Conservation (phyloP, 345 rosid species). For the Aethionema arabicum region DNA sequence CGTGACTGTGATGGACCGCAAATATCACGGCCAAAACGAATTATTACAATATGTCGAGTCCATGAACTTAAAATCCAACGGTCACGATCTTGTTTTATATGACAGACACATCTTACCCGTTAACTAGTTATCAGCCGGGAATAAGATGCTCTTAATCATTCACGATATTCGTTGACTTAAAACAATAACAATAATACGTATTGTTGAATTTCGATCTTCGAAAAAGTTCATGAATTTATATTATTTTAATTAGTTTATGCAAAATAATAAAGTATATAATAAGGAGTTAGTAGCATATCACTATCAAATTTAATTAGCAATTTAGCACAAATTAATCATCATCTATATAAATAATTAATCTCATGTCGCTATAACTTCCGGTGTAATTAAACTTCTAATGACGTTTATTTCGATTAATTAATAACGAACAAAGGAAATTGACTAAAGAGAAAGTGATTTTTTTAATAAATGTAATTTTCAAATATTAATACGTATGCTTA, state of each 20-base stretch:
- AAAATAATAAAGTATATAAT: not conserved
- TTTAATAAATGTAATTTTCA: not conserved
- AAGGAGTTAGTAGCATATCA: slow-evolving; percentile 19
- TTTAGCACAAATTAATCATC: slow-evolving; percentile 12
- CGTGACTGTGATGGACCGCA: slow-evolving; percentile 29
- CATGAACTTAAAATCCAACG: not conserved
- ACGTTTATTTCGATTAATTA: slow-evolving; percentile 15
- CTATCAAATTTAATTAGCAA: not conserved
- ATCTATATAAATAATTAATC: not conserved
- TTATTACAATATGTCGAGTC: not conserved
- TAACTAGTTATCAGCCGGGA: slow-evolving; percentile 17
- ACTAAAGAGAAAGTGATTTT: not conserved
- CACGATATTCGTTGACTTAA: slow-evolving; percentile 21
- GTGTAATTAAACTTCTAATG: slow-evolving; percentile 16
- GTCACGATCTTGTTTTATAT: slow-evolving; percentile 5
- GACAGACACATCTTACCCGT: slow-evolving; percentile 29
- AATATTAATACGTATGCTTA: no score
- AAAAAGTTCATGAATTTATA: slow-evolving; percentile 1
- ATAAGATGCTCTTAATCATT: slow-evolving; percentile 31
- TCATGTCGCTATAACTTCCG: slow-evolving; percentile 5
- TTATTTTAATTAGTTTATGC: slow-evolving; percentile 2
- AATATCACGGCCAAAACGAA: not conserved
- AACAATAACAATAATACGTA: not conserved
- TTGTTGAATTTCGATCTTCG: no score
- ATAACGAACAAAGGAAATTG: slow-evolving; percentile 4